These are phyloP conservation scores for Hypoxylon lenormandii DNA, from an alignment of 495 filamentous ascomycete genomes.

Conservation along the genomic window DNA sequence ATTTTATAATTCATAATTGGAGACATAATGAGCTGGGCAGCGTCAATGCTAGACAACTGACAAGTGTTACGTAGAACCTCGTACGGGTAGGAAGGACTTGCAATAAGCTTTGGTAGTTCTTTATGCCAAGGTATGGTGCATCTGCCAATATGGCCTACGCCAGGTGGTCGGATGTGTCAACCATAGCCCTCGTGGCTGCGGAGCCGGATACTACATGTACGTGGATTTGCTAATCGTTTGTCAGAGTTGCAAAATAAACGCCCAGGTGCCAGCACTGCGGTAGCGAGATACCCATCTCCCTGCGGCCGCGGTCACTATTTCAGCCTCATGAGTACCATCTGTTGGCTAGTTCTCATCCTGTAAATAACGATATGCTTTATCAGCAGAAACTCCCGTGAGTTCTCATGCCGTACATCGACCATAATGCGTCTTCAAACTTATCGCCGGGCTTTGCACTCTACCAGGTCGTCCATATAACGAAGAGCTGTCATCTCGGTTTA, in stretches of 20 bases:
- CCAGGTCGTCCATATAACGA: not conserved
- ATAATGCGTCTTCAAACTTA: no score
- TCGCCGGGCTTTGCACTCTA: no score
- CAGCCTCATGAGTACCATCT: conserved; percentile 25
- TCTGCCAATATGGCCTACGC: conserved; percentile 1
- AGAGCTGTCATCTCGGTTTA: not conserved
- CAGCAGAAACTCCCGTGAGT: no score
- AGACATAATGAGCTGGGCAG: no score
- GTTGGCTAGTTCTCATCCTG: not conserved
- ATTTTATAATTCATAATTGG: no score
- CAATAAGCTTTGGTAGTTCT: not conserved
- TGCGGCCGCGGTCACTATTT: conserved; percentile 16
- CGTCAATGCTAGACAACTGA: no score
- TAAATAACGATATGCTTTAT: not conserved
- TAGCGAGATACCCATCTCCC: conserved; percentile 33
- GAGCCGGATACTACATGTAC: conserved; percentile 33
- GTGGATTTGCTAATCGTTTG: conserved; percentile 35
- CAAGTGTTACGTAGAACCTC: not conserved
- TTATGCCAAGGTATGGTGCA: not conserved
- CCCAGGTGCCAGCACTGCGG: conserved; percentile 22
- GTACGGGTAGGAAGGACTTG: no score
- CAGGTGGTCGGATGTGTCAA: conserved; percentile 26
- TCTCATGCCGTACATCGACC: no score
- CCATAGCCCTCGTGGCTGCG: conserved; percentile 20
- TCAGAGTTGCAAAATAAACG: conserved; percentile 29